These are phyloP conservation scores for Solanum pennellii DNA, from an alignment of 257 asterid species.

Conservation along the genomic window DNA sequence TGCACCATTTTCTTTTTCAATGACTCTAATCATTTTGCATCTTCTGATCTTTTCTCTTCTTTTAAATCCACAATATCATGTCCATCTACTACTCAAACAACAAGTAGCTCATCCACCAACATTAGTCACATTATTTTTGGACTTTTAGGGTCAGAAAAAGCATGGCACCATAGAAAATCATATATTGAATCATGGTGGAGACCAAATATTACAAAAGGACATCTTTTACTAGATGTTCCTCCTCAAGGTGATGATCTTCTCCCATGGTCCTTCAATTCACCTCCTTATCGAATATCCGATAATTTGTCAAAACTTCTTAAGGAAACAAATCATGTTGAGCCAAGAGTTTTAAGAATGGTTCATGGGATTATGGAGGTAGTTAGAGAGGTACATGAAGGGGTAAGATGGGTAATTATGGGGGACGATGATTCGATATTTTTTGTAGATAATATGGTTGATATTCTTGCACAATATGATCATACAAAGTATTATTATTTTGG, in stretches of 20 bases:
- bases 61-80: background rate
- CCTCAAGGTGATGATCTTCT: conserved; percentile 10
- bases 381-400: conserved; percentile 4
- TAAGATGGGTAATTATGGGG: conserved; percentile 27
- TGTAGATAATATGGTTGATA: conserved; percentile 13
- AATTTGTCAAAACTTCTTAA: background rate
- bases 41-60: background rate
- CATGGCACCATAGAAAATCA: conserved; percentile 5
- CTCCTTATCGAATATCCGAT: conserved; percentile 7
- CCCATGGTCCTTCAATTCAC: conserved; percentile 17
- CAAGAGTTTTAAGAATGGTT: conserved; percentile 11
- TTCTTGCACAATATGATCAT: conserved; percentile 20
- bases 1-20: background rate
- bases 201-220: conserved; percentile 10
- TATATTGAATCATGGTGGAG: conserved; percentile 28
- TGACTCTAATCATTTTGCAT: background rate
- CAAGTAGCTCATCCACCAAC: background rate
- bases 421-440: conserved; percentile 23
- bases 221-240: conserved; percentile 9
- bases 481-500: conserved; percentile 13
- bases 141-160: conserved; percentile 11
- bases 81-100: background rate
- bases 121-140: conserved; percentile 11
- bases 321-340: background rate
- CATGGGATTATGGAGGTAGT: conserved; percentile 21